Conservation (phyloP, 2,329 filamentous ascomycete species). For the Orbilia javanica region DNA sequence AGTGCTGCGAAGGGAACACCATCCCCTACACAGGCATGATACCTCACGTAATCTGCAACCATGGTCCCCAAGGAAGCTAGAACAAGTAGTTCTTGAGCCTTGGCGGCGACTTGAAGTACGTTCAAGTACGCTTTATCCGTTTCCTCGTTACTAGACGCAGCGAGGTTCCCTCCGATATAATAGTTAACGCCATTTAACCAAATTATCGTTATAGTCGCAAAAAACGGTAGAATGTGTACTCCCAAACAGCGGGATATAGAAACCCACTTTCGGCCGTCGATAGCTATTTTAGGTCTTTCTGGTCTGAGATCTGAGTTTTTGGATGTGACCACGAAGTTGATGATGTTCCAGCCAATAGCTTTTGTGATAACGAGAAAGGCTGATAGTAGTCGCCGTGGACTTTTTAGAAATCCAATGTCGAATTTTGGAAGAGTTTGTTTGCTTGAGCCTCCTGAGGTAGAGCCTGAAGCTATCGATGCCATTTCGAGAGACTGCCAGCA, state of each 20-base stretch:
- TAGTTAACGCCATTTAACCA: constrained; percentile 17
- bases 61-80: constrained; percentile 10
- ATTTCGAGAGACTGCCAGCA: not conserved
- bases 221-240: not conserved
- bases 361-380: not conserved
- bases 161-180: constrained; percentile 8
- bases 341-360: not conserved
- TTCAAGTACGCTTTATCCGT: constrained; percentile 1
- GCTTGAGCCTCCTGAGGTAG: not conserved
- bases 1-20: constrained; percentile 9
- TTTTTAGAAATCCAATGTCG: not conserved
- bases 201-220: not conserved
- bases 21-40: not conserved
- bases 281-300: constrained; percentile 1
- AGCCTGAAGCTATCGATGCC: not conserved
- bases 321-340: constrained; percentile 3
- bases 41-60: constrained; percentile 8
- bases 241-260: not conserved
- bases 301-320: not conserved
- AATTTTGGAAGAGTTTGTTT: not conserved
- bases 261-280: constrained; percentile 10
- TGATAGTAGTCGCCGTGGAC: not conserved
- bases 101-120: constrained; percentile 13
- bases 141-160: not conserved
- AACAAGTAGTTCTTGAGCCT: constrained; percentile 10